Evolutionary conservation across 2,329 filamentous ascomycete species (phyloP), one percentile per base, ranked within the genome.

Genomic region (Xylaria hypoxylon): DNA sequence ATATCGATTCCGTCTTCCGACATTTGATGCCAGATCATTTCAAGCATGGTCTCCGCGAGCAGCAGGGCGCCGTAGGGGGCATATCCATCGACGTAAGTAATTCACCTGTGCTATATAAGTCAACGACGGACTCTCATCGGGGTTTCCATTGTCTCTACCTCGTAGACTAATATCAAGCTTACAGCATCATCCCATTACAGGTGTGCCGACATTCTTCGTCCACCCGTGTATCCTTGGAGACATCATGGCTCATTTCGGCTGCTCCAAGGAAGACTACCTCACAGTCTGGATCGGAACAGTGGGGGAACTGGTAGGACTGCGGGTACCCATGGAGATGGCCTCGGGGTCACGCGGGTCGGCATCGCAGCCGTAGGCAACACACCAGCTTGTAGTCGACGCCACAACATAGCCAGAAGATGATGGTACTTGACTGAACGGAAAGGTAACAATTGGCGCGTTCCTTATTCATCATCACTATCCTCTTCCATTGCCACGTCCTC

Each of bases 151-250:
- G 64, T 70, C 69, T 77, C 73, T 77, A 76, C 77, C 81, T 79
- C 70, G 71, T 35, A 65, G 62, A 73, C 75, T 78, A 76, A 73
- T 50, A 71, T 70, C 53, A 63, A 59, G 70, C 62, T 44, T 73
- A 77, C 80, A 95, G 89, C 90, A 96, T 79, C 94, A 98, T 84
- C 95, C 96, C 59, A 80, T 92, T 65, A 92, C 89, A 64, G 91
- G 91, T 59, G 79, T 90, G 65, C 93, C 94, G 45, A 87, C 89
- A 56, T 97, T 95, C 79, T 97, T 97, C 79, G 86, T 98, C 73
- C 96, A 99, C 81, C 95, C 96, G 26, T 98, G 96, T 80, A 88
- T 92, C 77, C 92, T 96, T 8, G 92, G 91, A 62, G 91, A 95
- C 70, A 92, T 92, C 59, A 92, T 98, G 86, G 83, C 84, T 72